Evolutionary conservation across 2,329 filamentous ascomycete genomes (phyloP).

Genomic region (Hypoxylon sp.): DNA sequence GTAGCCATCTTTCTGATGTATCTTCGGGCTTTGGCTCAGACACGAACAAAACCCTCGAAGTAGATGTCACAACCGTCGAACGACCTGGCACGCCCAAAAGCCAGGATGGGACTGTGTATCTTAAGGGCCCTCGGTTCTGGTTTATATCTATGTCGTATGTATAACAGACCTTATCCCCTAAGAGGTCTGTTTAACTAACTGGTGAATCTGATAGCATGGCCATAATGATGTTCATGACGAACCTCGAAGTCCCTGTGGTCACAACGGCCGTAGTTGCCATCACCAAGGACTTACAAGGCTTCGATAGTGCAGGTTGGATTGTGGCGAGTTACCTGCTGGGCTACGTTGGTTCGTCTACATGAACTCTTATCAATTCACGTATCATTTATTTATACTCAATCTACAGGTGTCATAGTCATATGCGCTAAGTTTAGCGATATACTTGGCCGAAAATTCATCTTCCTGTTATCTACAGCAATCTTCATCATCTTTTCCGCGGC

Average conservation of each 20-base stretch:
- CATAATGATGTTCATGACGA: conserved; percentile 45
- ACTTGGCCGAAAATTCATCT: conserved; percentile 8
- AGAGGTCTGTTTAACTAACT: neutral
- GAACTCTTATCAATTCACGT: too few relatives aligned
- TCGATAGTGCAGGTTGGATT: conserved; percentile 39
- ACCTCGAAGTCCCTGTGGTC: conserved; percentile 43
- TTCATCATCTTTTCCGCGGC: conserved; percentile 13
- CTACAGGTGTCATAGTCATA: conserved; percentile 30
- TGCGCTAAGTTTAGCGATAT: conserved; percentile 16
- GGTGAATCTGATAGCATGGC: conserved; percentile 26
- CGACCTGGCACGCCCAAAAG: neutral
- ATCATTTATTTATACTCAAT: neutral
- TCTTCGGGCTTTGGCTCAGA: neutral
- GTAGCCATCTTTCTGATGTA: neutral
- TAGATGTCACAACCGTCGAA: neutral
- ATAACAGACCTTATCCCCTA: conserved; percentile 16
- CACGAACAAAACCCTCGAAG: neutral
- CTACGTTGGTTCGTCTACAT: conserved; percentile 30
- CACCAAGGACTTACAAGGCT: conserved; percentile 35
- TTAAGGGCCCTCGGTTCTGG: conserved; percentile 11
- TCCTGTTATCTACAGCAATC: neutral
- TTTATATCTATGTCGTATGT: conserved; percentile 9
- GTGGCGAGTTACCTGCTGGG: conserved; percentile 44
- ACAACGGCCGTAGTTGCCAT: conserved; percentile 44
- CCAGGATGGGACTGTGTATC: conserved; percentile 8